Evolutionary conservation across 2,329 filamentous ascomycete species (phyloP).

Genomic region (Leptographium radiaticola): DNA sequence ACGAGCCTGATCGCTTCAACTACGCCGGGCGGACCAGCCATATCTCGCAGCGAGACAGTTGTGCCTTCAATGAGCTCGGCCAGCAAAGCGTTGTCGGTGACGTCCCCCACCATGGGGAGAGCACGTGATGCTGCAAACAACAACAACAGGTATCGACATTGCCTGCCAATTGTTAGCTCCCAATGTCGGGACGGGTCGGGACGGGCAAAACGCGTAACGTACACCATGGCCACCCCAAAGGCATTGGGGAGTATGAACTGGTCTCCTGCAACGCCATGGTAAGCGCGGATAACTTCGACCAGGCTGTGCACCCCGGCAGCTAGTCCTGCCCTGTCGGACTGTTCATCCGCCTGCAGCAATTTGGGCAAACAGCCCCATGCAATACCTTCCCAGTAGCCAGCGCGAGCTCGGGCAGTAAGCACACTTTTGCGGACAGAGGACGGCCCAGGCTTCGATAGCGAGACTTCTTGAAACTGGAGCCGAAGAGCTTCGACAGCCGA

Average conservation of each 20-base stretch:
- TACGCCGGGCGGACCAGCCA: constrained; percentile 2
- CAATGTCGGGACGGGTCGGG: background rate
- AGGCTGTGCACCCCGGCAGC: constrained; percentile 4
- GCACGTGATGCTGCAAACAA: constrained; percentile 8
- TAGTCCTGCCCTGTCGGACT: background rate
- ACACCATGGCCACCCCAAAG: constrained; percentile 8
- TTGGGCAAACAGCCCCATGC: constrained; percentile 1
- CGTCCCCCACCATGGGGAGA: background rate
- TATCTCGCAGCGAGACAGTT: background rate
- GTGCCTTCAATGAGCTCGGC: constrained; percentile 6
- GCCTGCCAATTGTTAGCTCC: constrained; percentile 2
- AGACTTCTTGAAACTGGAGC: constrained; percentile 1
- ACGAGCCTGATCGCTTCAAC: constrained; percentile 7
- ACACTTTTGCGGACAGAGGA: background rate
- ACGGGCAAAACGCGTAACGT: background rate
- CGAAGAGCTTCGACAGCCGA: constrained; percentile 1
- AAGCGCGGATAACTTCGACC: constrained; percentile 6
- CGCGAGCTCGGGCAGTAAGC: constrained; percentile 4
- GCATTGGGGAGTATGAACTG: constrained; percentile 8
- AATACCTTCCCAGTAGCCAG: constrained; percentile 8
- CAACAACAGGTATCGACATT: constrained; percentile 11
- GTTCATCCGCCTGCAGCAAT: background rate
- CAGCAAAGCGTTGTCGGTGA: constrained; percentile 1
- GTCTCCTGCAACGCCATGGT: constrained; percentile 5
- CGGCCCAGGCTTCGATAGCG: background rate